Conservation (phyloP, 306 rosid species). For the Lathyrus oleraceus region DNA sequence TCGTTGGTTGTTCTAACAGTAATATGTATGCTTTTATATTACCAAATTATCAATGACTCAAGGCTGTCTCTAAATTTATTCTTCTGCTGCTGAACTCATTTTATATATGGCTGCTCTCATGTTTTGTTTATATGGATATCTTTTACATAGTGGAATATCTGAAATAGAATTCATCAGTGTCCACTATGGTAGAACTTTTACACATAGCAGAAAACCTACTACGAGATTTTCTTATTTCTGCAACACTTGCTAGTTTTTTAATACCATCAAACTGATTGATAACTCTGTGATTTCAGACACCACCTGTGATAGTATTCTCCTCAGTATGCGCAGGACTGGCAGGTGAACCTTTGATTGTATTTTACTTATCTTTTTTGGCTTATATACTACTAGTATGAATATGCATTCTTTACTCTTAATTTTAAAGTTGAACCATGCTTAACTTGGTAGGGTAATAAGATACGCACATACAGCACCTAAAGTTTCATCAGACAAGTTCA, state of each 20-base stretch:
- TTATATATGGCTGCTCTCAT: neutral
- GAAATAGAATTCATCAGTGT: conserved; percentile 14
- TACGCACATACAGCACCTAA: neutral
- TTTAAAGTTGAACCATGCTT: conserved; percentile 13
- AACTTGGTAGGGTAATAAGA: neutral
- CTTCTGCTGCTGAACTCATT: conserved; percentile 7
- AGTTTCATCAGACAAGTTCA: neutral
- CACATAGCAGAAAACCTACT: conserved; percentile 7
- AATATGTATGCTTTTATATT: neutral
- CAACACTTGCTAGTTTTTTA: conserved; percentile 17
- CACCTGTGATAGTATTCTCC: conserved; percentile 90
- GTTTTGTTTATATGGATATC: conserved; percentile 6
- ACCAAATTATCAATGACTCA: neutral
- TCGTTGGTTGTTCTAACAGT: conserved; percentile 17
- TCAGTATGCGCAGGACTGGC: conserved; percentile 90
- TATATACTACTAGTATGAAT: neutral
- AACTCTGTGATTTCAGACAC: conserved; percentile 61
- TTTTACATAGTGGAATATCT: conserved; percentile 20
- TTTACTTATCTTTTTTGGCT: conserved; percentile 19
- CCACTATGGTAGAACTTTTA: conserved; percentile 18
- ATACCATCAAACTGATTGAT: conserved; percentile 23
- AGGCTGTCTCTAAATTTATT: neutral
- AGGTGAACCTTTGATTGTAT: conserved; percentile 46
- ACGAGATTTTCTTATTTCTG: neutral
- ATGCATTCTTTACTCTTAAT: neutral